Conservation (phyloP, 495 filamentous ascomycete species). For the Aspergillus nidulans region DNA sequence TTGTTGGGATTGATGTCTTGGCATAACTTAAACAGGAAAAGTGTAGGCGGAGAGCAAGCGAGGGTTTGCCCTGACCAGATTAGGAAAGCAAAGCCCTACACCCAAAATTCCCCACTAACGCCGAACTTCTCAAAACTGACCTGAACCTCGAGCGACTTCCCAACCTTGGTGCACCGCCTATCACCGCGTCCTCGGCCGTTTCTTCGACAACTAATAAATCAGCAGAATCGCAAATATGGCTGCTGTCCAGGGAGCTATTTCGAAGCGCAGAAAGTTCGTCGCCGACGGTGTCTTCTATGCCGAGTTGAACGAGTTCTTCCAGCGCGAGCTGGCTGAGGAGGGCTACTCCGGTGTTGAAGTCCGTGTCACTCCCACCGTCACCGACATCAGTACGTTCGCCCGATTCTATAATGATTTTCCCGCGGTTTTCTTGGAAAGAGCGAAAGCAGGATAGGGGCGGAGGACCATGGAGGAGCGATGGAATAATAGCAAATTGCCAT, state of each 20-base stretch:
- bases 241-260: slow-evolving; percentile 68
- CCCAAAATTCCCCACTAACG: slow-evolving; percentile 43
- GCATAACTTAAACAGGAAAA: slow-evolving; percentile 14
- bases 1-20: neutral
- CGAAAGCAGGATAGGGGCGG: neutral
- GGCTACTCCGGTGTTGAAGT: slow-evolving; percentile 99
- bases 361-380: slow-evolving; percentile 98
- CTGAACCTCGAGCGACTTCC: slow-evolving; percentile 28
- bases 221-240: slow-evolving; percentile 56
- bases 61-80: slow-evolving; percentile 41
- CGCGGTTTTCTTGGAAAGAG: slow-evolving; percentile 1
- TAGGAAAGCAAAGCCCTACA: slow-evolving; percentile 37
- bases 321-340: slow-evolving; percentile 99
- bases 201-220: slow-evolving; percentile 35
- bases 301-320: slow-evolving; percentile 99
- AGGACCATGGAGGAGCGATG: neutral
- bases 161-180: slow-evolving; percentile 22
- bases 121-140: slow-evolving; percentile 33
- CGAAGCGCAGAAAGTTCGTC: slow-evolving; percentile 99
- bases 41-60: slow-evolving; percentile 32
- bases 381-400: slow-evolving; percentile 80
- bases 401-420: slow-evolving; percentile 13
- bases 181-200: slow-evolving; percentile 28
- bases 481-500: neutral
- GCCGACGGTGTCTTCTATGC: slow-evolving; percentile 99